Percentiles rank a stretch among this genome's conserved stretches.
phyloP scores from a whole-genome alignment of 148 eudicot genomes.

The Nyssa sinensis region DNA sequence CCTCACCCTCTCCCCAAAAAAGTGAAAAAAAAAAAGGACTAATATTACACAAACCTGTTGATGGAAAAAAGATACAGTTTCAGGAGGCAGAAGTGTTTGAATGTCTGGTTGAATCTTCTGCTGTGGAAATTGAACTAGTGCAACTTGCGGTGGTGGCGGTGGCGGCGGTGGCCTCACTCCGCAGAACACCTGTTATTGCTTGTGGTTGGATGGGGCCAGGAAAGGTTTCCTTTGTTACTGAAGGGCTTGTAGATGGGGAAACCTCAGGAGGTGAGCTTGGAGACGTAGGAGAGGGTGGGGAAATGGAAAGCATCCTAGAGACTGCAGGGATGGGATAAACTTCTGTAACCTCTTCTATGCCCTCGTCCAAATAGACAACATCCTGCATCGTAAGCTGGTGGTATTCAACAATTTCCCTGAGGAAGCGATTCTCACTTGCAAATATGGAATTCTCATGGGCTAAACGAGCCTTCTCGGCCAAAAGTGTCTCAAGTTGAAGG shows the following conservation, averaged over 20 bases:
- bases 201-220: not conserved
- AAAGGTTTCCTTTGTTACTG: constrained; percentile 18
- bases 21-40: not conserved
- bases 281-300: constrained; percentile 45
- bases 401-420: constrained; percentile 92
- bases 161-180: constrained; percentile 7
- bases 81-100: not conserved
- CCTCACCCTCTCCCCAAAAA: constrained; percentile 6
- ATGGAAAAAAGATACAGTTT: not conserved
- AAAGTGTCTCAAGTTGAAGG: constrained; percentile 82
- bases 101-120: not conserved
- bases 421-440: constrained; percentile 88
- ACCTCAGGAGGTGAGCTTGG: constrained; percentile 13
- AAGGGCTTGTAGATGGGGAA: constrained; percentile 22
- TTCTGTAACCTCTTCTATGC: constrained; percentile 71
- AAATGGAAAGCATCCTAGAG: constrained; percentile 43
- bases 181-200: not conserved
- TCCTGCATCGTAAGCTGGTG: constrained; percentile 99
- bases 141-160: not conserved
- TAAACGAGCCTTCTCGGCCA: constrained; percentile 94
- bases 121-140: constrained; percentile 8
- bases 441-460: constrained; percentile 83
- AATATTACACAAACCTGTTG: constrained; percentile 16
- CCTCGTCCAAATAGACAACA: constrained; percentile 82
- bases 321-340: constrained; percentile 62